Evolutionary conservation across 768 basidiomycete species (phyloP).

Genomic region (Mycena vulgaris): DNA sequence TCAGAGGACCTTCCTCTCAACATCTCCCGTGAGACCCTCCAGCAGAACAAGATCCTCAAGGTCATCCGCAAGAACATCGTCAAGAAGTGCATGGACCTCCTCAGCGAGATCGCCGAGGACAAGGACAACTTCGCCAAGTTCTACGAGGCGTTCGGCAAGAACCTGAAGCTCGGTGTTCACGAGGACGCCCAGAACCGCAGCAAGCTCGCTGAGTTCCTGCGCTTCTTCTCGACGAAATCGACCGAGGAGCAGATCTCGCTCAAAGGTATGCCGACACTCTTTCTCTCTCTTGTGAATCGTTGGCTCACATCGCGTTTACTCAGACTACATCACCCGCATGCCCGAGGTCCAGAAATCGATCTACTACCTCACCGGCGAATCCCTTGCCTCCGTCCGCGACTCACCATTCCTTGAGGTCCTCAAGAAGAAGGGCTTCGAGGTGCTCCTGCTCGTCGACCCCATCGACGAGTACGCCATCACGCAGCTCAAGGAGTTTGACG

Average conservation of each 20-base stretch:
- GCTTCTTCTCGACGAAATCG: slow-evolving; percentile 98
- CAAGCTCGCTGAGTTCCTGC: slow-evolving; percentile 99
- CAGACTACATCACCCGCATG: slow-evolving; percentile 99
- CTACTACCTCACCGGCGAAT: slow-evolving; percentile 99
- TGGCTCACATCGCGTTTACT: slow-evolving; percentile 10
- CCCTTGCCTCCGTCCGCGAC: slow-evolving; percentile 89
- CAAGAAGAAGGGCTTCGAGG: slow-evolving; percentile 99
- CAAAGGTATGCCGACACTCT: slow-evolving; percentile 73
- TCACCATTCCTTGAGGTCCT: slow-evolving; percentile 99
- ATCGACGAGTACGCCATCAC: slow-evolving; percentile 99
- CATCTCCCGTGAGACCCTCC: slow-evolving; percentile 99
- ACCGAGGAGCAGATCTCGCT: slow-evolving; percentile 92
- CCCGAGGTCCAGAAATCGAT: slow-evolving; percentile 98
- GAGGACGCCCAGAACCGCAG: slow-evolving; percentile 98
- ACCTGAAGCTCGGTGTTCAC: slow-evolving; percentile 99
- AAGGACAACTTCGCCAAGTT: slow-evolving; percentile 99
- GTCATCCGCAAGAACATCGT: slow-evolving; percentile 99
- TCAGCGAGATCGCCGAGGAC: slow-evolving; percentile 98
- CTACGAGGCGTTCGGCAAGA: slow-evolving; percentile 99
- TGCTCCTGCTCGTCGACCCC: slow-evolving; percentile 96
- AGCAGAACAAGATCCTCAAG: slow-evolving; percentile 99
- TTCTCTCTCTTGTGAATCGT: background rate
- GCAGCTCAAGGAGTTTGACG: slow-evolving; percentile 99
- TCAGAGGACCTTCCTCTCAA: slow-evolving; percentile 99
- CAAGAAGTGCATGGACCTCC: slow-evolving; percentile 96